A percentile compares a stretch with the other conserved stretches of the same genome.
phyloP scores from a whole-genome alignment of 1,139 yeast genomes.

The Suhomyces ambrosiae region DNA sequence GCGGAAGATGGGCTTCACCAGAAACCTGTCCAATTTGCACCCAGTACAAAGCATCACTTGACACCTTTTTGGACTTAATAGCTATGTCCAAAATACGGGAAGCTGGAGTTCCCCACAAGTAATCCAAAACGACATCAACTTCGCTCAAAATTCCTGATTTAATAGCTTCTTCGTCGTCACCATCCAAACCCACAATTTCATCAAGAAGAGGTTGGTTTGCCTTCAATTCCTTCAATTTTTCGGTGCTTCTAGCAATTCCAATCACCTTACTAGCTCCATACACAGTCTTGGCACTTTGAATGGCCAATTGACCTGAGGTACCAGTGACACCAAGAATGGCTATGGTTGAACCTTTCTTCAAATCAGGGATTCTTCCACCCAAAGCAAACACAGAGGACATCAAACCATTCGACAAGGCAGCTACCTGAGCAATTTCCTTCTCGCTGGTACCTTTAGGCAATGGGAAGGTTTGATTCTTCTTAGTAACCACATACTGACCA shows the following conservation, averaged over 20 bases:
- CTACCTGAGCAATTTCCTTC: slow-evolving; percentile 15
- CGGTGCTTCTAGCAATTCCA: slow-evolving; percentile 16
- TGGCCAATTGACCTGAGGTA: slow-evolving; percentile 21
- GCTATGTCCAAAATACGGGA: slow-evolving; percentile 9
- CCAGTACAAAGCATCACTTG: slow-evolving; percentile 19
- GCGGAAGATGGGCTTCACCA: slow-evolving; percentile 17
- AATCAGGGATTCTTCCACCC: slow-evolving; percentile 13
- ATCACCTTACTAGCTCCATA: slow-evolving; percentile 20
- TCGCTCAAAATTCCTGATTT: slow-evolving; percentile 7
- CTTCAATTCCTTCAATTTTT: slow-evolving; percentile 12
- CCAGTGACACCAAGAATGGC: slow-evolving; percentile 23
- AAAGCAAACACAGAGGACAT: slow-evolving; percentile 17
- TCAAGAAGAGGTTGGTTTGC: slow-evolving; percentile 15
- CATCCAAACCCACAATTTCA: slow-evolving; percentile 11
- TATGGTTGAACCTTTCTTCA: slow-evolving; percentile 14
- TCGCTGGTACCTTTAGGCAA: slow-evolving; percentile 13
- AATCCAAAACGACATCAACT: slow-evolving; percentile 19
- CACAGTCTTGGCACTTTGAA: slow-evolving; percentile 18
- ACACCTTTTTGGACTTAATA: slow-evolving; percentile 8
- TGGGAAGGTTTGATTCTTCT: slow-evolving; percentile 12
- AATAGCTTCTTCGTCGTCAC: slow-evolving; percentile 6
- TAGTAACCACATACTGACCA: slow-evolving; percentile 14
- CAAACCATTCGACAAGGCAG: slow-evolving; percentile 18
- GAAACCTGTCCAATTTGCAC: slow-evolving; percentile 24
- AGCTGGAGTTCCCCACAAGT: slow-evolving; percentile 17